phyloP scores from a whole-genome alignment of 352 stramenopile species.

The Phytophthora uliginosa region DNA sequence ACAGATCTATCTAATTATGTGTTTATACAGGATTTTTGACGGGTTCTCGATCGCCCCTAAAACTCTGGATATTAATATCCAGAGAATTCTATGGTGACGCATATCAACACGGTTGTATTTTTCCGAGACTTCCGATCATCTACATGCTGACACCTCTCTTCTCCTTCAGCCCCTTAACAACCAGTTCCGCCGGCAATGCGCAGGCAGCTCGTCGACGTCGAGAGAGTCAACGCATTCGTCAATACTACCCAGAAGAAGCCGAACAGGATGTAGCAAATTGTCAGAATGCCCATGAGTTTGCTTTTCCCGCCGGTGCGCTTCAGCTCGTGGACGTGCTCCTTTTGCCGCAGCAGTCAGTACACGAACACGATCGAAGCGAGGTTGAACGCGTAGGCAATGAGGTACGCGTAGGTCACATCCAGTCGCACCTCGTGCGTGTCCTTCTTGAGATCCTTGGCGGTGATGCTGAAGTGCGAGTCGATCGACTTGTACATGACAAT shows the following conservation, averaged over 20 bases:
- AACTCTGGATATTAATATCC: too few relatives aligned
- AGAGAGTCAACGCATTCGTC: slow-evolving; percentile 68
- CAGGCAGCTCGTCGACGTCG: slow-evolving; percentile 56
- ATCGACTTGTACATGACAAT: slow-evolving; percentile 67
- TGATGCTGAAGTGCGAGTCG: slow-evolving; percentile 57
- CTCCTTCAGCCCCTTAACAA: slow-evolving; percentile 28
- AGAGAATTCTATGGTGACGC: too few relatives aligned
- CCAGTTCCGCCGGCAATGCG: slow-evolving; percentile 60
- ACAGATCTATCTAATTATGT: too few relatives aligned
- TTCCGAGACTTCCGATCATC: neutral
- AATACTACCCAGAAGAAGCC: slow-evolving; percentile 56
- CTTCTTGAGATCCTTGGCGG: slow-evolving; percentile 40
- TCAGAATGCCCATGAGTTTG: slow-evolving; percentile 44
- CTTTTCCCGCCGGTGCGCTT: slow-evolving; percentile 50
- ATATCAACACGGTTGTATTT: neutral
- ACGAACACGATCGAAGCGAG: slow-evolving; percentile 56
- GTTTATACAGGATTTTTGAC: too few relatives aligned
- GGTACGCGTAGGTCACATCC: slow-evolving; percentile 60
- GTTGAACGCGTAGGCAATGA: slow-evolving; percentile 66
- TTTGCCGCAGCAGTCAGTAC: slow-evolving; percentile 59
- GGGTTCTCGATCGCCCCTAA: too few relatives aligned
- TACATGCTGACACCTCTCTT: neutral
- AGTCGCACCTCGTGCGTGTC: slow-evolving; percentile 51
- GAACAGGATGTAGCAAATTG: slow-evolving; percentile 49
- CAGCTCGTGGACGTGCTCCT: slow-evolving; percentile 51